Percentiles rank a stretch among this genome's conserved stretches.
Evolutionary conservation across 1,284 basidiomycete genomes (phyloP).

Genomic region (Cystobasidium pallidum): DNA sequence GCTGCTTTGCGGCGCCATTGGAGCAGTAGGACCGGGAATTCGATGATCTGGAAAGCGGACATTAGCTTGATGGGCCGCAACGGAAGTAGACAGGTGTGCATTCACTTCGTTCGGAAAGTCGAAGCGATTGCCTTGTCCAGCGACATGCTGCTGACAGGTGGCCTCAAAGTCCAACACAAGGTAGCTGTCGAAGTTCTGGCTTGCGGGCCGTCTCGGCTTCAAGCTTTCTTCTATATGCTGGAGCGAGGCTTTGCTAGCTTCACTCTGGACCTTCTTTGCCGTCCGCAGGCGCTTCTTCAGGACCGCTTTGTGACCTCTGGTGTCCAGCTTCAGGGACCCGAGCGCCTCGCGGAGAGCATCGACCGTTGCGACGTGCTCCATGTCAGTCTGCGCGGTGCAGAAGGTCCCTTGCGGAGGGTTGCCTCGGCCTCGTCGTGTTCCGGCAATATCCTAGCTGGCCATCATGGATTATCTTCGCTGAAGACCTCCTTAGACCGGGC

Average conservation of each 20-base stretch:
- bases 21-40: constrained; percentile 84
- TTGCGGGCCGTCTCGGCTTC: constrained; percentile 22
- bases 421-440: not conserved
- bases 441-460: not conserved
- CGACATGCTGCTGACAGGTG: constrained; percentile 64
- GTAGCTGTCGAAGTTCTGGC: constrained; percentile 56
- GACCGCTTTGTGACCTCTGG: constrained; percentile 53
- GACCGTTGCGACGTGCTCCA: constrained; percentile 26
- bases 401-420: constrained; percentile 1
- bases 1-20: constrained; percentile 64
- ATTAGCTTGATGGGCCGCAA: not conserved
- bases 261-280: constrained; percentile 36
- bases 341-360: constrained; percentile 47
- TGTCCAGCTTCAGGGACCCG: constrained; percentile 52
- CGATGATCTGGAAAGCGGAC: constrained; percentile 70
- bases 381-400: not conserved
- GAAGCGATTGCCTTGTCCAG: constrained; percentile 25
- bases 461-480: not conserved
- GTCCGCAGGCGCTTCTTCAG: constrained; percentile 50
- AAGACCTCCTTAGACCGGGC: too few species aligned
- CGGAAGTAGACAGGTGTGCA: not conserved
- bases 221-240: constrained; percentile 22
- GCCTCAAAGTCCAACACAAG: constrained; percentile 81
- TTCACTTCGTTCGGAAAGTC: constrained; percentile 41
- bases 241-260: not conserved